These are phyloP conservation scores for Botryotinia narcissicola DNA, from an alignment of 2,329 filamentous ascomycete species.

Conservation along the genomic window DNA sequence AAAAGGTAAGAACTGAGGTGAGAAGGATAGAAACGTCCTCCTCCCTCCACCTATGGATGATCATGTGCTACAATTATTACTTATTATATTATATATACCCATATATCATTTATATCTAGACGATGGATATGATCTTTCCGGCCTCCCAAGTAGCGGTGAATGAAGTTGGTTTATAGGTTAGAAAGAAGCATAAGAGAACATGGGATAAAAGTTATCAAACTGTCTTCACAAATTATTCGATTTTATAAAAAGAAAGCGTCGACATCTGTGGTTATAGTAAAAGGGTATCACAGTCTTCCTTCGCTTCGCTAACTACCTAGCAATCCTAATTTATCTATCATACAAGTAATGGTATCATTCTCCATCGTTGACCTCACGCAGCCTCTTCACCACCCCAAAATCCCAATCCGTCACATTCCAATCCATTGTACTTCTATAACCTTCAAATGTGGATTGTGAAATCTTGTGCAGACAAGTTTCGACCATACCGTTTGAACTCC, in stretches of 20 bases:
- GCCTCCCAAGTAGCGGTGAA: background rate
- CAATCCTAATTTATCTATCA: slow-evolving; percentile 18
- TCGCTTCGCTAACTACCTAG: background rate
- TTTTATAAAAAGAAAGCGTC: background rate
- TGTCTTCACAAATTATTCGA: background rate
- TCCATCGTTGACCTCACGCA: background rate
- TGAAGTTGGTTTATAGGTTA: background rate
- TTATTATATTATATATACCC: background rate
- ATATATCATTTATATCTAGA: background rate
- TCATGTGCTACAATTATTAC: background rate
- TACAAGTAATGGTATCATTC: slow-evolving; percentile 23
- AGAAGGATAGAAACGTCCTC: background rate
- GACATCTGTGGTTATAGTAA: background rate
- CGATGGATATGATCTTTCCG: background rate
- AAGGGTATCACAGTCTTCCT: slow-evolving; percentile 22
- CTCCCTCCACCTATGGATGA: background rate
- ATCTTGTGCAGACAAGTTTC: slow-evolving; percentile 14
- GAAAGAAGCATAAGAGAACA: background rate
- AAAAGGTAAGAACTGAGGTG: too few species aligned
- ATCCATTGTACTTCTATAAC: background rate
- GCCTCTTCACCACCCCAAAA: background rate
- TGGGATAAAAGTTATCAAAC: background rate
- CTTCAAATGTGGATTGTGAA: slow-evolving; percentile 12
- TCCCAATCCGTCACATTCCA: slow-evolving; percentile 1
- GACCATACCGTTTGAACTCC: slow-evolving; percentile 9